phyloP scores from a whole-genome alignment of 2,329 filamentous ascomycete genomes.

The Exophiala oligosperma region DNA sequence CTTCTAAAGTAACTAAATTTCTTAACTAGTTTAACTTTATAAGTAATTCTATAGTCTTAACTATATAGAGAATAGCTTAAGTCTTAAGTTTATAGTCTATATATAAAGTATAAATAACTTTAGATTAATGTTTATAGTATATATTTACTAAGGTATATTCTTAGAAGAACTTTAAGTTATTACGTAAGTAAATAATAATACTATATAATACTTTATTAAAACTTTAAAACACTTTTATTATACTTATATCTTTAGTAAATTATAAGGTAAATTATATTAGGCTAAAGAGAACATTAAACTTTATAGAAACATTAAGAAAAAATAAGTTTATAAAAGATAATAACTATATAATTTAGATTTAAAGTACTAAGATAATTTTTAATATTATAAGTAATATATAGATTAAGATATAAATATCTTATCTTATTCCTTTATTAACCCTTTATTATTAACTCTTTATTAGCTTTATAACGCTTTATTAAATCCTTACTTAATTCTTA shows the following conservation, averaged over 20 bases:
- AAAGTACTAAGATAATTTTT: background rate
- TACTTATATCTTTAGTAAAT: too few relatives aligned
- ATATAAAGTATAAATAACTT: background rate
- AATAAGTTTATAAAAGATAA: background rate
- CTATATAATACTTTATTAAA: background rate
- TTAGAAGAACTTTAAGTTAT: background rate
- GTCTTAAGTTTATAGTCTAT: too few relatives aligned
- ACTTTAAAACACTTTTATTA: background rate
- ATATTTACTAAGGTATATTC: background rate
- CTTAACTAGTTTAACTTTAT: too few relatives aligned
- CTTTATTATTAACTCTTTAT: too few relatives aligned
- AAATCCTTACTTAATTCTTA: background rate
- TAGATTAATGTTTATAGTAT: background rate
- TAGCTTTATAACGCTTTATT: background rate
- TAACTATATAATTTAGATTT: background rate
- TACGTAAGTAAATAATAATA: background rate
- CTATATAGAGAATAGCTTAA: background rate
- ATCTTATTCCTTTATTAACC: background rate
- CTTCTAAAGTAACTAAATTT: too few relatives aligned
- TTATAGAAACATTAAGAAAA: background rate
- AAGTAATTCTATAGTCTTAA: too few relatives aligned
- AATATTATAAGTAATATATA: background rate
- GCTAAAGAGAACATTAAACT: background rate
- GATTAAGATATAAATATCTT: background rate
- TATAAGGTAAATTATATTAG: background rate